Evolutionary conservation across 768 basidiomycete genomes (phyloP), one percentile per base, ranked within the genome.

Genomic region (Suillus weaverae): DNA sequence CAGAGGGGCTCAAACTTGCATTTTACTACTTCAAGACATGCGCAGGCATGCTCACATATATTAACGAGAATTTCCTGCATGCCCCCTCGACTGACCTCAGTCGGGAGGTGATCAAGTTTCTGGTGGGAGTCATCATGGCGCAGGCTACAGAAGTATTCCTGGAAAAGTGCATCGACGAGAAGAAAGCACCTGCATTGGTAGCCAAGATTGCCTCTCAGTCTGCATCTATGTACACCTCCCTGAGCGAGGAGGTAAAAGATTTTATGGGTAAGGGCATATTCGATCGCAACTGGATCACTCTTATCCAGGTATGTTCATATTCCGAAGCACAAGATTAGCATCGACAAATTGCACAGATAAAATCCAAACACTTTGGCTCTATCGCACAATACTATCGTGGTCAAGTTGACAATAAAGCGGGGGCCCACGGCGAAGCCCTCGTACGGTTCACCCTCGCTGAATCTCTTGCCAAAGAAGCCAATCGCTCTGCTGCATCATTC

Each of bases 31-130:
- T 94, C 71, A 83, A 91, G 20, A 88, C 91, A 13, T 89, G 92
- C 48, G 94, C 96, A 3, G 97, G 97, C 22, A 97, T 99, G 94
- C 87, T 98, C 72, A 94, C 89, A 7, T 99, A 99, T 76, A 95
- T 99, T 81, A 98, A 99, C 80, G 97, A 99, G 77, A 98, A 99
- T 84, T 99, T 99, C 76, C 81, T 99, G 0, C 97, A 99, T 71
- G 97, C 97, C 0, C 97, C 97, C 0, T 95, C 92, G 26, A 97
- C 94, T 2, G 97, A 99, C 78, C 86, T 99, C 53, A 91, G 90
- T 71, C 85, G 94, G 22, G 97, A 99, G 65, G 94, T 99, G 62
- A 85, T 99, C 82, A 96, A 97, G 76, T 93, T 97, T 69, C 82
- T 97, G 44, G 88, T 95, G 2, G 86, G 86, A n/a, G 66, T 97